Conservation (phyloP, 108 stramenopile genomes). For the Parmales sp. region DNA sequence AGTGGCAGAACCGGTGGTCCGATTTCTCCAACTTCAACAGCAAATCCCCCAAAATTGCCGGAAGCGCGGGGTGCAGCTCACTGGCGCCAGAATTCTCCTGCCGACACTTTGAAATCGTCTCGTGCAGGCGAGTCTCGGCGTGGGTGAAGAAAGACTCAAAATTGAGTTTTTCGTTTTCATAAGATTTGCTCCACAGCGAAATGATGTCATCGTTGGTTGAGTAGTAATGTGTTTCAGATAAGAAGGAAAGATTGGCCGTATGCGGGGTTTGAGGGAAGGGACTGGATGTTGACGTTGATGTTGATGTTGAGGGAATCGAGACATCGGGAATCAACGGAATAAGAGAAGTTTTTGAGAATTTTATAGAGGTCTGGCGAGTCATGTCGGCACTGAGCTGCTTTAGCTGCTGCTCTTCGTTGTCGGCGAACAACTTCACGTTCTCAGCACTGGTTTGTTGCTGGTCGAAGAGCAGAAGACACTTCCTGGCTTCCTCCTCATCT, state of each 20-base stretch:
- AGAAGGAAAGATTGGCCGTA: too few species aligned
- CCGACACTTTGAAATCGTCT: not conserved
- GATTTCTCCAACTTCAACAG: not conserved
- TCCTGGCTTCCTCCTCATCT: too few species aligned
- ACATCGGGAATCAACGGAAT: not conserved
- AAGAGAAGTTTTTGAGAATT: not conserved
- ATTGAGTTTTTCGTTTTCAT: not conserved
- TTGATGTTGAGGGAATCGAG: not conserved
- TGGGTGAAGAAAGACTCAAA: not conserved
- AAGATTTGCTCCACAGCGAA: not conserved
- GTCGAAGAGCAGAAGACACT: too few species aligned
- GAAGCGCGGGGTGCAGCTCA: not conserved
- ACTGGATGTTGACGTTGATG: not conserved
- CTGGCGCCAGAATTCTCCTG: not conserved
- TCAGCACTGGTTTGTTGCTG: too few species aligned
- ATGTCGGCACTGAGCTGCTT: too few species aligned
- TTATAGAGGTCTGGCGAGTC: not conserved
- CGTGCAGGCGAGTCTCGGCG: not conserved
- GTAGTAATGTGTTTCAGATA: not conserved
- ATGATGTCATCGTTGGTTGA: not conserved
- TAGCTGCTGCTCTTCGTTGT: too few species aligned
- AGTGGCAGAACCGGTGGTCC: not conserved
- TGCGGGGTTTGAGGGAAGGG: too few species aligned
- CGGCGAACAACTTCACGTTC: too few species aligned
- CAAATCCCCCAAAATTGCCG: not conserved